Percentiles rank a stretch among this genome's conserved stretches.
These are phyloP conservation scores for Tardiomyces depauwii DNA, from an alignment of 1,139 yeast genomes.

Conservation along the genomic window DNA sequence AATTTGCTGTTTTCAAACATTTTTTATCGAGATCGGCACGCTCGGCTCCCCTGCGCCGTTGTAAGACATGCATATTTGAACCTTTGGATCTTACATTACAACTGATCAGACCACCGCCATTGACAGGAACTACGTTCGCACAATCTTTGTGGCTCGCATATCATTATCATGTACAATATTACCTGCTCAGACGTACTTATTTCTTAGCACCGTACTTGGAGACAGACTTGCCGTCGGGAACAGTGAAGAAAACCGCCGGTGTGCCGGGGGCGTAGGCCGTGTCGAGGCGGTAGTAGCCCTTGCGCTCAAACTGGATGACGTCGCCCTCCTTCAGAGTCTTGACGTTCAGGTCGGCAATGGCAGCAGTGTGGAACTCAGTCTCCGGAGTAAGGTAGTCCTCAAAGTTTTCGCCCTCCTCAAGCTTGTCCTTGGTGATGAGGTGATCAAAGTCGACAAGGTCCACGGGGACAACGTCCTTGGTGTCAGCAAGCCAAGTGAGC, in stretches of 20 bases:
- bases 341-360: conserved; percentile 74
- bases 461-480: conserved; percentile 52
- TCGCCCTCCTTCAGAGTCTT: conserved; percentile 71
- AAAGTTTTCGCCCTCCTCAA: conserved; percentile 90
- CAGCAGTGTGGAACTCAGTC: conserved; percentile 75
- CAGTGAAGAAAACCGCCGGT: conserved; percentile 75
- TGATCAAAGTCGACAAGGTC: conserved; percentile 91
- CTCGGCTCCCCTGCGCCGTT: too few species aligned
- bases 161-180: too few species aligned
- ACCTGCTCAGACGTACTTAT: too few species aligned
- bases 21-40: too few species aligned
- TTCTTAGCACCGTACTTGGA: conserved; percentile 69
- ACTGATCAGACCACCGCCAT: too few species aligned
- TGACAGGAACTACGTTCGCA: too few species aligned
- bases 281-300: conserved; percentile 90
- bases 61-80: too few species aligned
- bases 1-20: too few species aligned
- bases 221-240: conserved; percentile 92
- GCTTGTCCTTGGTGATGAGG: conserved; percentile 88
- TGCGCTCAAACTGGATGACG: conserved; percentile 90
- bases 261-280: conserved; percentile 30
- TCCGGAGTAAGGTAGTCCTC: conserved; percentile 85
- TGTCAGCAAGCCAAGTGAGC: conserved; percentile 89
- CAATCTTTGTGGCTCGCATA: too few species aligned
- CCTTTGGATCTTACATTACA: too few species aligned